Evolutionary conservation across 73 alveolate genomes (phyloP).

Genomic region (Stentor roeselii): DNA sequence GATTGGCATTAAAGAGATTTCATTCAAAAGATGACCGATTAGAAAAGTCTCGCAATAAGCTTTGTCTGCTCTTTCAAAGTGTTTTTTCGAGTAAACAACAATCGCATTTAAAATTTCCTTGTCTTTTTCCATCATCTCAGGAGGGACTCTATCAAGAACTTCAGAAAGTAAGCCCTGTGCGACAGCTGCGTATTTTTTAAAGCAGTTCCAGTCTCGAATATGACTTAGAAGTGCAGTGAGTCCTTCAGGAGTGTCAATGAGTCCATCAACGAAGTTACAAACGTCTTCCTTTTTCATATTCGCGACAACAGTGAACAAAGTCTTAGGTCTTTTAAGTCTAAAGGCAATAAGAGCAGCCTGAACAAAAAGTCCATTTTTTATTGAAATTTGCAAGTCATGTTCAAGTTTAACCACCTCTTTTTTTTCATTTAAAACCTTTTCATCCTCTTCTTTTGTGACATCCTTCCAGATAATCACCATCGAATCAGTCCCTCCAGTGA

Average conservation of each 20-base stretch:
- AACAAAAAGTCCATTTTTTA: conserved; percentile 67
- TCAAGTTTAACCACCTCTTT: conserved; percentile 69
- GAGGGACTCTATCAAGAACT: conserved; percentile 26
- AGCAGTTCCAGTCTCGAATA: conserved; percentile 53
- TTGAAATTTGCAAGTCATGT: conserved; percentile 72
- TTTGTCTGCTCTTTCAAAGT: conserved; percentile 55
- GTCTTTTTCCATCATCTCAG: conserved; percentile 33
- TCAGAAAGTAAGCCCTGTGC: conserved; percentile 49
- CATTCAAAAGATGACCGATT: conserved; percentile 40
- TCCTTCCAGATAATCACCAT: conserved; percentile 87
- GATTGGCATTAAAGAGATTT: conserved; percentile 48
- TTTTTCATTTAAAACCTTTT: conserved; percentile 62
- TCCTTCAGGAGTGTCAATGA: conserved; percentile 31
- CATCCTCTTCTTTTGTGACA: conserved; percentile 74
- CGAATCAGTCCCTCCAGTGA: conserved; percentile 96
- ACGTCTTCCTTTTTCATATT: conserved; percentile 21
- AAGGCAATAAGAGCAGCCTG: conserved; percentile 92
- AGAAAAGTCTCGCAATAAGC: conserved; percentile 34
- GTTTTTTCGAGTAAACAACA: conserved; percentile 59
- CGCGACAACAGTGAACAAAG: conserved; percentile 34
- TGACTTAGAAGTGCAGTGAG: conserved; percentile 18
- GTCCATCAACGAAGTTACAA: conserved; percentile 12
- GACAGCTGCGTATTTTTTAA: conserved; percentile 29
- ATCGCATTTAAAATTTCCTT: conserved; percentile 36
- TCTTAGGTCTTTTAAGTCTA: conserved; percentile 69